Conservation (phyloP, 2,329 filamentous ascomycete genomes). For the Aspergillus eucalypticola region DNA sequence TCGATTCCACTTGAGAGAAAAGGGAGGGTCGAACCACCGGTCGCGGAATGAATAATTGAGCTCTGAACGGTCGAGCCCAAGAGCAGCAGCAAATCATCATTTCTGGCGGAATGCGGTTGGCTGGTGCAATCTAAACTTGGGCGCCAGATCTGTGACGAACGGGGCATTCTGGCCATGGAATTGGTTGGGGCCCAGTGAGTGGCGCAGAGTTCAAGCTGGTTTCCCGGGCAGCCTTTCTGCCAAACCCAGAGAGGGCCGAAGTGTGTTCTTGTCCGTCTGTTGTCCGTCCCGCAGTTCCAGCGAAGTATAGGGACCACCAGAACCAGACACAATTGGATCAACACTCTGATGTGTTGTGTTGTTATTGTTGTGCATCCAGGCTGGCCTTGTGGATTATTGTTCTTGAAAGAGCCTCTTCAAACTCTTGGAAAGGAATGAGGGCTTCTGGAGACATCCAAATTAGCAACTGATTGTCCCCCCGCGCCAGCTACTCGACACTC, state of each 20-base stretch:
- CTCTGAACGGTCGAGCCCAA: background rate
- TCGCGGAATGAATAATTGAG: background rate
- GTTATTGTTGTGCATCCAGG: background rate
- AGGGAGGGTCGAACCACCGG: background rate
- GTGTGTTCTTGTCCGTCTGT: background rate
- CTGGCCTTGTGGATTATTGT: background rate
- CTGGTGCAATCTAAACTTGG: constrained; percentile 2
- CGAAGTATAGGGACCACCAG: background rate
- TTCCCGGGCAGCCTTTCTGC: constrained; percentile 6
- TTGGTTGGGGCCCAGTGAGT: background rate
- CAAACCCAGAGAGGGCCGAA: background rate
- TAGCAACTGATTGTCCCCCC: background rate
- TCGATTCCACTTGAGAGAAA: background rate
- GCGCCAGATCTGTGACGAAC: constrained; percentile 4
- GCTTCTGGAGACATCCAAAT: background rate
- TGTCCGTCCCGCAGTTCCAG: background rate
- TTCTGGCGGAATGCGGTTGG: background rate
- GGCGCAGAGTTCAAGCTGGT: constrained; percentile 1
- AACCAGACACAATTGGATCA: background rate
- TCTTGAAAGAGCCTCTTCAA: background rate
- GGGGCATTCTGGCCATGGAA: constrained; percentile 1
- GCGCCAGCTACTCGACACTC: background rate
- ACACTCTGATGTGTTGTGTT: background rate
- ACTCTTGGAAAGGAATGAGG: background rate
- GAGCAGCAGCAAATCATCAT: background rate